phyloP scores from a whole-genome alignment of 2,329 filamentous ascomycete genomes.

The Aspergillus sclerotialis region DNA sequence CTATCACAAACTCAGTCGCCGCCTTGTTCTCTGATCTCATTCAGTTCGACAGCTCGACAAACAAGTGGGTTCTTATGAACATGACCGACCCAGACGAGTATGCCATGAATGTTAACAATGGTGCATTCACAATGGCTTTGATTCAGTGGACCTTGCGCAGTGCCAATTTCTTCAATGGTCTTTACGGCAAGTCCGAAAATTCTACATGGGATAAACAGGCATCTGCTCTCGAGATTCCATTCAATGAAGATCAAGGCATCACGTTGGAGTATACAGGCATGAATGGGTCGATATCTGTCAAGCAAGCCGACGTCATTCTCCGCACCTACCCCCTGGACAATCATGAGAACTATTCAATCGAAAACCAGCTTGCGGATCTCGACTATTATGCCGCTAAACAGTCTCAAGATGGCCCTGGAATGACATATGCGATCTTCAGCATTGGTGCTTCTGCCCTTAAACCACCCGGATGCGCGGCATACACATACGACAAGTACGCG shows the following conservation, averaged over 20 bases:
- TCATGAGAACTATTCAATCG: conserved; percentile 24
- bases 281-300: conserved; percentile 54
- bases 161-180: conserved; percentile 6
- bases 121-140: conserved; percentile 35
- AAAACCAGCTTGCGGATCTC: conserved; percentile 43
- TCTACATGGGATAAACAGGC: conserved; percentile 13
- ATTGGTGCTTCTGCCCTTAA: conserved; percentile 54
- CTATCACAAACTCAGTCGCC: conserved; percentile 52
- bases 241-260: conserved; percentile 18
- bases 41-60: background rate
- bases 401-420: conserved; percentile 53
- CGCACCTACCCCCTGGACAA: conserved; percentile 53
- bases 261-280: conserved; percentile 53
- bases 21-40: conserved; percentile 35
- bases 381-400: conserved; percentile 57
- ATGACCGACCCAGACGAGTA: background rate
- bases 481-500: conserved; percentile 54
- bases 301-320: conserved; percentile 59
- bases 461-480: conserved; percentile 53
- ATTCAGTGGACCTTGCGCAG: conserved; percentile 3
- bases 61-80: background rate
- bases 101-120: conserved; percentile 1
- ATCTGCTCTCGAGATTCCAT: background rate
- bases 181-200: conserved; percentile 36
- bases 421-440: conserved; percentile 59